phyloP scores from a whole-genome alignment of 2,329 filamentous ascomycete genomes.

The Aspergillus spinulosporus region DNA sequence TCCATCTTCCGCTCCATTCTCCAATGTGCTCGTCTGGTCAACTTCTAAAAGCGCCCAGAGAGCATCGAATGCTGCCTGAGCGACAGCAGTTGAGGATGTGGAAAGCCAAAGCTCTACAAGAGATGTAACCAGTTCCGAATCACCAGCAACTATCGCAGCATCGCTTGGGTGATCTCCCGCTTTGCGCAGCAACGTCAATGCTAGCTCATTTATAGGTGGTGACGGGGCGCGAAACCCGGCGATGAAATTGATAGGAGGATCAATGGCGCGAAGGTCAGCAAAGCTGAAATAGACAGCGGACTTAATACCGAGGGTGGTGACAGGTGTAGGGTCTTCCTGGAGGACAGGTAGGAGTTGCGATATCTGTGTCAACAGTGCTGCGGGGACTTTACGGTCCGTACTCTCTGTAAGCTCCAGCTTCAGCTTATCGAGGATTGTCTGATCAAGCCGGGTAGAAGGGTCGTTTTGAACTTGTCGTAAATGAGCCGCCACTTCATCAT shows the following conservation, averaged over 20 bases:
- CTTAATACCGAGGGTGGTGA: slow-evolving; percentile 55
- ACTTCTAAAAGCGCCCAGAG: slow-evolving; percentile 55
- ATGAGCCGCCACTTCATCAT: slow-evolving; percentile 42
- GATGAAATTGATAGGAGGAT: slow-evolving; percentile 55
- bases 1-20: slow-evolving; percentile 28
- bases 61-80: slow-evolving; percentile 55
- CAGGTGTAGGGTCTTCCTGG: slow-evolving; percentile 59
- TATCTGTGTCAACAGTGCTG: slow-evolving; percentile 47
- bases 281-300: slow-evolving; percentile 53
- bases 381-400: slow-evolving; percentile 39
- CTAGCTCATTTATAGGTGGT: slow-evolving; percentile 57
- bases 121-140: slow-evolving; percentile 55
- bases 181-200: slow-evolving; percentile 58
- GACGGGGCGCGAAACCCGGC: slow-evolving; percentile 54
- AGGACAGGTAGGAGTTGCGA: slow-evolving; percentile 54
- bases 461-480: slow-evolving; percentile 47
- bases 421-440: slow-evolving; percentile 52
- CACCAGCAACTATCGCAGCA: slow-evolving; percentile 59
- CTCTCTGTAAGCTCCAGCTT: slow-evolving; percentile 45
- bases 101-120: slow-evolving; percentile 61
- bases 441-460: slow-evolving; percentile 49
- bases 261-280: slow-evolving; percentile 49
- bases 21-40: slow-evolving; percentile 42
- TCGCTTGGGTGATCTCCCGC: slow-evolving; percentile 54
- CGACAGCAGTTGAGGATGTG: slow-evolving; percentile 56